Conservation (phyloP, 257 asterid species). For the Orobanche coerulescens region DNA sequence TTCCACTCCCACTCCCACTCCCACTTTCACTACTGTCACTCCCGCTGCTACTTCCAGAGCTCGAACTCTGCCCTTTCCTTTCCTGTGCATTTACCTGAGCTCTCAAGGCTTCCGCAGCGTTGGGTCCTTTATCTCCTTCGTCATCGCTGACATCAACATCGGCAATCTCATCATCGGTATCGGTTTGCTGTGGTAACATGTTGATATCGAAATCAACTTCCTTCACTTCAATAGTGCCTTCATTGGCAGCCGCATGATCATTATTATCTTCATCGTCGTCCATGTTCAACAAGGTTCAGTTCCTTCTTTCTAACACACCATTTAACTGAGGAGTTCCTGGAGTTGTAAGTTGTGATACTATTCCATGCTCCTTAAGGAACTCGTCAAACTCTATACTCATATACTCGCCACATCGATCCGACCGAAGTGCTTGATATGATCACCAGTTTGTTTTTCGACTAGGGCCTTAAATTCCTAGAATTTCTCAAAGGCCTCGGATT, state of each 20-base stretch:
- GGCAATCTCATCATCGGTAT: constrained; percentile 84
- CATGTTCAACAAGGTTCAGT: too few relatives aligned
- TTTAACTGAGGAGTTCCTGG: too few relatives aligned
- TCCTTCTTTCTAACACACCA: too few relatives aligned
- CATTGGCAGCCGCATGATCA: constrained; percentile 34
- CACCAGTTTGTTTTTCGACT: too few relatives aligned
- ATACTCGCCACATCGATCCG: too few relatives aligned
- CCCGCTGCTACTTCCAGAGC: constrained; percentile 65
- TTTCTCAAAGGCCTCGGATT: too few relatives aligned
- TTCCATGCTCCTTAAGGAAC: too few relatives aligned
- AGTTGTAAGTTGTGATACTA: too few relatives aligned
- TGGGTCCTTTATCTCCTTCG: constrained; percentile 60
- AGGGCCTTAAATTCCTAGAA: too few relatives aligned
- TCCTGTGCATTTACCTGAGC: constrained; percentile 61
- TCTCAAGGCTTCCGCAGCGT: constrained; percentile 90
- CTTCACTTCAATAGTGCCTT: constrained; percentile 38
- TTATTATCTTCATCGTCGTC: too few relatives aligned
- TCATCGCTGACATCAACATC: constrained; percentile 81
- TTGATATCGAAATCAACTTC: constrained; percentile 76
- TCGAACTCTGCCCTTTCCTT: constrained; percentile 41
- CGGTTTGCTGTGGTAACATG: constrained; percentile 47
- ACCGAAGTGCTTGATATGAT: too few relatives aligned
- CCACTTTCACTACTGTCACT: constrained; percentile 66
- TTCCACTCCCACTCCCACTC: constrained; percentile 53
- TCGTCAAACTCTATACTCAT: too few relatives aligned